Evolutionary conservation across 306 rosid species (phyloP).

Genomic region (Echinosophora koreensis): DNA sequence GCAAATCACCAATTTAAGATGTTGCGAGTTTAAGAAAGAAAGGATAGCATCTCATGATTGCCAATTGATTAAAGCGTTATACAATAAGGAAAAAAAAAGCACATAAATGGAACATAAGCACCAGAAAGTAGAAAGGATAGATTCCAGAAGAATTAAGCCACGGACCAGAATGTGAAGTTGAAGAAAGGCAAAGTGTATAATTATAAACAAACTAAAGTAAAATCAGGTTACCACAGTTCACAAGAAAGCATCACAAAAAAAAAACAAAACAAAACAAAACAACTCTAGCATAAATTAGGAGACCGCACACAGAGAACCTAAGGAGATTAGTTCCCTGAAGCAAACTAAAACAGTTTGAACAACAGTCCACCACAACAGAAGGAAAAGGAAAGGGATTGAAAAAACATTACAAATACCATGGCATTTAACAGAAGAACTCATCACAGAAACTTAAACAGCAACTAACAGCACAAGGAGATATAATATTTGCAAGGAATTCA

Average conservation of each 20-base stretch:
- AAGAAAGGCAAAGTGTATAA: slow-evolving; percentile 45
- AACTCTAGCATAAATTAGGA: slow-evolving; percentile 47
- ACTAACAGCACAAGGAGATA: background rate
- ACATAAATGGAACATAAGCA: slow-evolving; percentile 37
- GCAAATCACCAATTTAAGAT: slow-evolving; percentile 20
- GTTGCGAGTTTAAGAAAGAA: background rate
- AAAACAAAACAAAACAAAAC: slow-evolving; percentile 38
- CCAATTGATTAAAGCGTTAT: slow-evolving; percentile 12
- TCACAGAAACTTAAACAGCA: background rate
- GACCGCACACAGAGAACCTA: slow-evolving; percentile 53
- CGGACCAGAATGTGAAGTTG: slow-evolving; percentile 35
- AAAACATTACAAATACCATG: slow-evolving; percentile 9
- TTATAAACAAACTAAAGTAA: slow-evolving; percentile 41
- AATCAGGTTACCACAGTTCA: slow-evolving; percentile 52
- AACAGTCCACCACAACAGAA: slow-evolving; percentile 46
- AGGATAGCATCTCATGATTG: background rate
- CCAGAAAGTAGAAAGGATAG: slow-evolving; percentile 12
- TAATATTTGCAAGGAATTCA: background rate
- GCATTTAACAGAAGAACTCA: slow-evolving; percentile 7
- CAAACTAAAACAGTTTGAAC: slow-evolving; percentile 54
- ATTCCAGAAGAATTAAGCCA: slow-evolving; percentile 34
- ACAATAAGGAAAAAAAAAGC: background rate
- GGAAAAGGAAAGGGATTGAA: slow-evolving; percentile 7
- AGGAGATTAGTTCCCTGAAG: slow-evolving; percentile 58
- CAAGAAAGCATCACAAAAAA: slow-evolving; percentile 78